Percentiles rank a stretch among this genome's conserved stretches.
Conservation (phyloP, 768 basidiomycete genomes). For the Rubroboletus satanas region DNA sequence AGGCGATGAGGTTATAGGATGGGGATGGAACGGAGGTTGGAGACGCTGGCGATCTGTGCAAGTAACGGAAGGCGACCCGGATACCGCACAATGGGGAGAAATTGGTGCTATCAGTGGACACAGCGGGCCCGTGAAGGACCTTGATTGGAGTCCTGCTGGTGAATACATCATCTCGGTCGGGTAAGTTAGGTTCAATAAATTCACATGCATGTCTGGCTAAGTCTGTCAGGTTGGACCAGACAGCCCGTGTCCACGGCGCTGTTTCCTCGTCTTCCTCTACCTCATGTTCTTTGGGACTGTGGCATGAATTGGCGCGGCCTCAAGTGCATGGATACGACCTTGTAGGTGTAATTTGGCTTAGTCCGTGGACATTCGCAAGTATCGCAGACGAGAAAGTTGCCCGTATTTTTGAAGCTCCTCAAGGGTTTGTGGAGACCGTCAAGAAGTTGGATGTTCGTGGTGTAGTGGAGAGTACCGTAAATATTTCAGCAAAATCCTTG, state of each 20-base stretch:
- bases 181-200: slow-evolving; percentile 40
- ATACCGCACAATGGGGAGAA: slow-evolving; percentile 64
- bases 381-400: slow-evolving; percentile 96
- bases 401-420: slow-evolving; percentile 89
- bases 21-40: slow-evolving; percentile 96
- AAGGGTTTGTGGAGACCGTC: slow-evolving; percentile 67
- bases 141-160: slow-evolving; percentile 85
- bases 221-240: slow-evolving; percentile 74
- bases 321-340: slow-evolving; percentile 98
- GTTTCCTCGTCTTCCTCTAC: slow-evolving; percentile 24
- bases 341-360: slow-evolving; percentile 72
- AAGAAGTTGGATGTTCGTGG: slow-evolving; percentile 46
- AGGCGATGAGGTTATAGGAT: slow-evolving; percentile 67
- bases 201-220: background rate
- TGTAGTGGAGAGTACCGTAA: slow-evolving; percentile 50
- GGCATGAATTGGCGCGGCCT: slow-evolving; percentile 90
- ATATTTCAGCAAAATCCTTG: background rate
- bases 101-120: slow-evolving; percentile 84
- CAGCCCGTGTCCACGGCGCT: slow-evolving; percentile 81
- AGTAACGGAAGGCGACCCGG: slow-evolving; percentile 13
- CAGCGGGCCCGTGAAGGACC: slow-evolving; percentile 67
- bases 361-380: slow-evolving; percentile 76
- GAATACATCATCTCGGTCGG: slow-evolving; percentile 84
- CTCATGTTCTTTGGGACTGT: slow-evolving; percentile 32
- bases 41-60: slow-evolving; percentile 67